A percentile compares a stretch with the other conserved stretches of the same genome.
Evolutionary conservation across 495 filamentous ascomycete species (phyloP).

Genomic region (Filosporella fistucella): DNA sequence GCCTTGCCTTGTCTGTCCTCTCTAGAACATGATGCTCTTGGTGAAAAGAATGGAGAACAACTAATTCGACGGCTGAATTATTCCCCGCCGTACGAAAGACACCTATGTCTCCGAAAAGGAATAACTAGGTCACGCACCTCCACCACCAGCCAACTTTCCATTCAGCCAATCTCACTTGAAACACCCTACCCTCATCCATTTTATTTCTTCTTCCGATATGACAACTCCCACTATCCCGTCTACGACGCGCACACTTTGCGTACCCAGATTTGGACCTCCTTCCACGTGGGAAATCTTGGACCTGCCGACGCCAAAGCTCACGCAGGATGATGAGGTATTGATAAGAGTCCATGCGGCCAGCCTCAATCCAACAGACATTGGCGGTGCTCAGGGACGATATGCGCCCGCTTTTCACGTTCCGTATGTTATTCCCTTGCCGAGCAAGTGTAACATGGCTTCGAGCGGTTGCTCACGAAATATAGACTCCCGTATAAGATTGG

Average conservation of each 20-base stretch:
- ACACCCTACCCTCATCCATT: too few species aligned
- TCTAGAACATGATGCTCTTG: too few species aligned
- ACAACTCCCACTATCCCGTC: conserved; percentile 5
- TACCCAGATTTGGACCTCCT: conserved; percentile 34
- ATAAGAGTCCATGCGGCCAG: conserved; percentile 44
- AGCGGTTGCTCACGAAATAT: not conserved
- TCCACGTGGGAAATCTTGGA: conserved; percentile 35
- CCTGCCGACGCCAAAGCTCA: conserved; percentile 36
- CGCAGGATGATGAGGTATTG: conserved; percentile 36
- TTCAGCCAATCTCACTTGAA: too few species aligned
- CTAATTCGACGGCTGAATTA: too few species aligned
- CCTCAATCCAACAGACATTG: conserved; percentile 44
- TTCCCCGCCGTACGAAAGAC: too few species aligned
- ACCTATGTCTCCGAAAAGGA: too few species aligned
- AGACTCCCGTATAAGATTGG: conserved; percentile 36
- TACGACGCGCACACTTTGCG: conserved; percentile 43
- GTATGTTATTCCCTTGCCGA: not conserved
- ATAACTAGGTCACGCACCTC: too few species aligned
- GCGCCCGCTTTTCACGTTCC: conserved; percentile 10
- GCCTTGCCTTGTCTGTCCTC: too few species aligned
- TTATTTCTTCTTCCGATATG: conserved; percentile 1
- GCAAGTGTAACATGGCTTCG: not conserved
- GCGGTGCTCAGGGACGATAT: conserved; percentile 15
- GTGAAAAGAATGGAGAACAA: too few species aligned
- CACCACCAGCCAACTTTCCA: too few species aligned